phyloP scores from a whole-genome alignment of 2,329 filamentous ascomycete genomes.

The Ascochyta pisi region DNA sequence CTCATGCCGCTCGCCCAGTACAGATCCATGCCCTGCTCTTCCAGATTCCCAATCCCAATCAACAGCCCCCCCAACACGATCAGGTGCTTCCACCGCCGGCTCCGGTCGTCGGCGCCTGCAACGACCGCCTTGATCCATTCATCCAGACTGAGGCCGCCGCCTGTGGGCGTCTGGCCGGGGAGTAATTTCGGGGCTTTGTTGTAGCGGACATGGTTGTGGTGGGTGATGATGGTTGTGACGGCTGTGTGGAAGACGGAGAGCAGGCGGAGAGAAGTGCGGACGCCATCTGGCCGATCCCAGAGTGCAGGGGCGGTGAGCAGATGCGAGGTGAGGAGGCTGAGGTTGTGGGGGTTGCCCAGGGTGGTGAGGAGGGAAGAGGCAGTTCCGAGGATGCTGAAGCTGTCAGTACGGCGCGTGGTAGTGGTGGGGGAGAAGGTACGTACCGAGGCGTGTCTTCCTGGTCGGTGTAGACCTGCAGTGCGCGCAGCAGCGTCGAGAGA shows the following conservation, averaged over 20 bases:
- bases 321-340: slow-evolving; percentile 75
- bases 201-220: slow-evolving; percentile 50
- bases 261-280: slow-evolving; percentile 69
- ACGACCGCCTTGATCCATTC: slow-evolving; percentile 67
- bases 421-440: slow-evolving; percentile 21
- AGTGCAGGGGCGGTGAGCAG: slow-evolving; percentile 74
- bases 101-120: slow-evolving; percentile 66
- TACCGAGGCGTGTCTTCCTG: slow-evolving; percentile 67
- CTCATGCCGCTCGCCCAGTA: slow-evolving; percentile 68
- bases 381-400: slow-evolving; percentile 62
- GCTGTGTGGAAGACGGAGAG: slow-evolving; percentile 77
- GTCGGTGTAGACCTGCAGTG: slow-evolving; percentile 64
- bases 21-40: slow-evolving; percentile 60
- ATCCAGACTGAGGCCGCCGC: slow-evolving; percentile 59
- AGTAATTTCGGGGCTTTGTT: slow-evolving; percentile 35
- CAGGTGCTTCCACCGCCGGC: slow-evolving; percentile 79
- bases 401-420: slow-evolving; percentile 31
- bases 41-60: slow-evolving; percentile 68
- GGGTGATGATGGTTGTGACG: slow-evolving; percentile 61
- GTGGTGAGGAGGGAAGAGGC: slow-evolving; percentile 72
- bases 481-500: slow-evolving; percentile 70
- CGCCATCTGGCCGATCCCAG: slow-evolving; percentile 68
- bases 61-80: slow-evolving; percentile 81
- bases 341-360: slow-evolving; percentile 76
- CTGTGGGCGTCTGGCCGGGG: slow-evolving; percentile 41